phyloP scores from a whole-genome alignment of 495 filamentous ascomycete genomes.

The Astrothelium subdiscretum region DNA sequence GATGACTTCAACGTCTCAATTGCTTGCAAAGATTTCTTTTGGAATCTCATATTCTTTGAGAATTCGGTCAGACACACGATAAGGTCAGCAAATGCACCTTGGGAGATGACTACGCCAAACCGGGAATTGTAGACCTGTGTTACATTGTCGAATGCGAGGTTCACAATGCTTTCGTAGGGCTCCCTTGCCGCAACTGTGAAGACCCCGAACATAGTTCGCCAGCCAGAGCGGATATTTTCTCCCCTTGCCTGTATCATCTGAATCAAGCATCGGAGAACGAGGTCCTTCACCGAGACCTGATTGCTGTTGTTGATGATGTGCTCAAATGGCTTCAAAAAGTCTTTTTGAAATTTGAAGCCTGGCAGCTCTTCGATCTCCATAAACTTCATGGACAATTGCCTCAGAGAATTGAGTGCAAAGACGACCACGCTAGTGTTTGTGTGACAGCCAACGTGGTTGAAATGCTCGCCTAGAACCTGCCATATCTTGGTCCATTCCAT shows the following conservation, averaged over 20 bases:
- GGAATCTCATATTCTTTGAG: constrained; percentile 93
- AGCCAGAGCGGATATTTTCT: constrained; percentile 91
- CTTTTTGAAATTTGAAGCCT: constrained; percentile 99
- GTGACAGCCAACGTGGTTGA: constrained; percentile 94
- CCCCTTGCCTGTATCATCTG: constrained; percentile 98
- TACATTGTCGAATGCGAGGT: constrained; percentile 91
- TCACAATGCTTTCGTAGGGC: constrained; percentile 89
- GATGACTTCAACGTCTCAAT: constrained; percentile 90
- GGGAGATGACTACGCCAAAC: constrained; percentile 89
- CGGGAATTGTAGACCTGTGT: constrained; percentile 96
- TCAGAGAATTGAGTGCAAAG: constrained; percentile 87
- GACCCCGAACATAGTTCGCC: constrained; percentile 98
- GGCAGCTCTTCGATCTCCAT: constrained; percentile 96
- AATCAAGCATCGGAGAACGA: constrained; percentile 91
- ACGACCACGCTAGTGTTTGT: constrained; percentile 91
- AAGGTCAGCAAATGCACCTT: constrained; percentile 92
- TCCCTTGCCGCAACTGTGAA: constrained; percentile 93
- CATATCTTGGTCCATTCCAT: constrained; percentile 98
- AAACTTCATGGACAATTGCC: constrained; percentile 94
- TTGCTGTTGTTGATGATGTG: constrained; percentile 90
- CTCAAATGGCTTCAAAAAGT: constrained; percentile 96
- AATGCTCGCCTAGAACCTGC: constrained; percentile 91
- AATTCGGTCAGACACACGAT: constrained; percentile 96
- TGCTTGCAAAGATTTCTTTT: constrained; percentile 93
- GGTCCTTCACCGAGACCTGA: constrained; percentile 88